These are phyloP conservation scores for Lasiosphaeris hirsuta DNA, from an alignment of 495 filamentous ascomycete species.

Conservation along the genomic window DNA sequence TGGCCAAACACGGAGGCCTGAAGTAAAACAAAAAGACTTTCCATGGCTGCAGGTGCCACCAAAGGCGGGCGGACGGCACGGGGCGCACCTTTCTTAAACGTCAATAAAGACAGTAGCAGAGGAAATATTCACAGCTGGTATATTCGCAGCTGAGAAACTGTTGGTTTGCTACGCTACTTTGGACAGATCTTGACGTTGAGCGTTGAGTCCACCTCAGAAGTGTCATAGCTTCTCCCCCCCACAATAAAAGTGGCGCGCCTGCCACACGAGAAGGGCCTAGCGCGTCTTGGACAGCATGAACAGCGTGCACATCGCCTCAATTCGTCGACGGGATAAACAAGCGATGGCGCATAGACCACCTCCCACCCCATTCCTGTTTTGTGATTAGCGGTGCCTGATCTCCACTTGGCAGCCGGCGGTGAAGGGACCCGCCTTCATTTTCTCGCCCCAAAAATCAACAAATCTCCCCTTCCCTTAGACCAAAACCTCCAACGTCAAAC, in stretches of 20 bases:
- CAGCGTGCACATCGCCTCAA: not conserved
- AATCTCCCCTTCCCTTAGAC: conserved; percentile 24
- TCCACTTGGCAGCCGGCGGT: conserved; percentile 33
- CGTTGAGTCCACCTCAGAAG: no score
- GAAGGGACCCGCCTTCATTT: conserved; percentile 27
- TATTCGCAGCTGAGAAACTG: no score
- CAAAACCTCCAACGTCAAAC: conserved; percentile 26
- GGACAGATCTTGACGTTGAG: not conserved
- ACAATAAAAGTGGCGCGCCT: not conserved
- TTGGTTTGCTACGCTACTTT: no score
- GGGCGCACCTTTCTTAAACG: not conserved
- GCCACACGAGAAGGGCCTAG: conserved; percentile 14
- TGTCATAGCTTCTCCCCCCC: not conserved
- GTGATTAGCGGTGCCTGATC: conserved; percentile 32
- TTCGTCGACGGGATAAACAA: conserved; percentile 28
- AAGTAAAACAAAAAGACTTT: not conserved
- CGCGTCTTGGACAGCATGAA: conserved; percentile 3
- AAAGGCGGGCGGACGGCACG: not conserved
- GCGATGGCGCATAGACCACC: conserved; percentile 32
- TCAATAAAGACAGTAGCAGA: no score
- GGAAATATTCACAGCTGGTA: no score
- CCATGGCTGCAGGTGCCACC: no score
- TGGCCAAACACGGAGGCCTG: not conserved
- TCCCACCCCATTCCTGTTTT: conserved; percentile 15
- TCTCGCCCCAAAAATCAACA: conserved; percentile 40